Evolutionary conservation across 1,139 yeast species (phyloP).

Genomic region (Lodderomyces beijingensis): DNA sequence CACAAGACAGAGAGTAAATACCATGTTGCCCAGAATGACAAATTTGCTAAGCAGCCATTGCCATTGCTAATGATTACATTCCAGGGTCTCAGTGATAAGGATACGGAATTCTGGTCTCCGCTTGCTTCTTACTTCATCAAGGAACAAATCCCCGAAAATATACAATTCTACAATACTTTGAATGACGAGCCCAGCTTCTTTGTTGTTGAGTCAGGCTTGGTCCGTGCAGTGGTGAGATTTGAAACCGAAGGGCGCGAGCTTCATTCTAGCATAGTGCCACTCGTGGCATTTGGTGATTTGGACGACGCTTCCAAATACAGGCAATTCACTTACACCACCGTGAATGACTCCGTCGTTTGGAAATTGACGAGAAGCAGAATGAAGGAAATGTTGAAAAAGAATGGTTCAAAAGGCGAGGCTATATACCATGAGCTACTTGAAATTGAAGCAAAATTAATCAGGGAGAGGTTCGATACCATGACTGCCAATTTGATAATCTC

Average conservation of each 20-base stretch:
- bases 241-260: conserved; percentile 54
- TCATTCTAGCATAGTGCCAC: conserved; percentile 77
- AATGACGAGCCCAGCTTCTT: conserved; percentile 49
- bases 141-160: conserved; percentile 47
- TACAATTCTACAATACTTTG: conserved; percentile 44
- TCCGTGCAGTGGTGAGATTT: conserved; percentile 57
- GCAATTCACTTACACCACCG: conserved; percentile 44
- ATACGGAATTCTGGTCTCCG: conserved; percentile 62
- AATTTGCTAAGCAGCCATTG: conserved; percentile 55
- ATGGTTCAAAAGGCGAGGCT: conserved; percentile 37
- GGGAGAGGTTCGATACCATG: conserved; percentile 70
- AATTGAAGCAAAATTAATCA: conserved; percentile 61
- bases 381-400: conserved; percentile 34
- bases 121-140: conserved; percentile 50
- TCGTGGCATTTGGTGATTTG: conserved; percentile 84
- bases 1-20: conserved; percentile 31
- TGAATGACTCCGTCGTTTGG: conserved; percentile 68
- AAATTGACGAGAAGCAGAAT: conserved; percentile 49
- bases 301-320: conserved; percentile 32
- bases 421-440: conserved; percentile 67
- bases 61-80: conserved; percentile 67
- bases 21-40: conserved; percentile 22
- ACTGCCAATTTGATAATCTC: conserved; percentile 67
- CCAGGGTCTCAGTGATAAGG: conserved; percentile 59
- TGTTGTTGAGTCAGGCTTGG: conserved; percentile 74